Percentiles rank a stretch among this genome's conserved stretches.
Evolutionary conservation across 2,329 filamentous ascomycete genomes (phyloP).

Genomic region (Phyllosticta citribraziliensis): DNA sequence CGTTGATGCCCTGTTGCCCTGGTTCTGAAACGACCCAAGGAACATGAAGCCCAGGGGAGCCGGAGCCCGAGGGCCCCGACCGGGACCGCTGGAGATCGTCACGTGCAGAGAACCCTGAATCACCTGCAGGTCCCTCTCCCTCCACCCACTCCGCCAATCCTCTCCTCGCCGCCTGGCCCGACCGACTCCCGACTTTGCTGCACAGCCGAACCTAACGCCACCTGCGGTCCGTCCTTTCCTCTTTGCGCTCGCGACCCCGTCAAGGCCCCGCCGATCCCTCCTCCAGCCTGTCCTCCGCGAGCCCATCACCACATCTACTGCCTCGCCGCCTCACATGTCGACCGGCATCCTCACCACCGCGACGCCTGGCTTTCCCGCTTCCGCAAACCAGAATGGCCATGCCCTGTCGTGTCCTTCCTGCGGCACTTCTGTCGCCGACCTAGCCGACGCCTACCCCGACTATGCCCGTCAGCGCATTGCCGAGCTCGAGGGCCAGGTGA

Average conservation of each 20-base stretch:
- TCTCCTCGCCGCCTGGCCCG: too few species aligned
- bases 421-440: not conserved
- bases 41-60: too few species aligned
- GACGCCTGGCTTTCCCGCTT: not conserved
- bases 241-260: not conserved
- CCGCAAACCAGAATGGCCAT: not conserved
- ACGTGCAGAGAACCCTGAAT: too few species aligned
- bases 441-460: constrained; percentile 9
- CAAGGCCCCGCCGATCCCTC: constrained; percentile 1
- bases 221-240: not conserved
- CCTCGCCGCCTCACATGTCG: not conserved
- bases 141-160: too few species aligned
- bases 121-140: too few species aligned
- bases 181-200: not conserved
- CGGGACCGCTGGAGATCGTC: too few species aligned
- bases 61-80: too few species aligned
- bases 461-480: constrained; percentile 17
- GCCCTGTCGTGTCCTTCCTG: constrained; percentile 1
- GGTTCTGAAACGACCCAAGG: too few species aligned
- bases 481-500: constrained; percentile 63
- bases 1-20: too few species aligned
- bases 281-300: not conserved
- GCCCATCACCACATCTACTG: constrained; percentile 3
- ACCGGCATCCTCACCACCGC: constrained; percentile 4
- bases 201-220: not conserved